Base-by-base conservation (phyloP, 2,329 filamentous ascomycete genomes). In the Fusarium succisae region DNA sequence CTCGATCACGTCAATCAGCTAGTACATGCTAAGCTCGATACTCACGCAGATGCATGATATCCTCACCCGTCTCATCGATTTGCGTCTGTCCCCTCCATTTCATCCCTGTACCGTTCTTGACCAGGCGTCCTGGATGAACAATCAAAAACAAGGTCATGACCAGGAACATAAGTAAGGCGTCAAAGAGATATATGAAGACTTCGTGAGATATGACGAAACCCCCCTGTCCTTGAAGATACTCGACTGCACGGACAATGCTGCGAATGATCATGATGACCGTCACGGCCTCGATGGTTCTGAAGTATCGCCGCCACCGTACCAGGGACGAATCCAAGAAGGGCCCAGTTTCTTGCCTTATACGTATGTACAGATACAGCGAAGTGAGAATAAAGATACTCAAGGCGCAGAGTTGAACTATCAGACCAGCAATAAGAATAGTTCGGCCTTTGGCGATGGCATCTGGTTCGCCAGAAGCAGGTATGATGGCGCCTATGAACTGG, bases 191-290 rank as follows among this genome's bases (percentile, higher is more conserved):
- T 1, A 86, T 75, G 41, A 81, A 84, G 2, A 77, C 72, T 70
- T 87, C 85, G 41, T 84, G 81, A 4, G 78, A 80, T 48, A 86
- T 80, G 0, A 86, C 71, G 14, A 82, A 84, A 0, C 85, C 85
- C 1, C 63, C 76, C 13, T 83, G 80, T 4, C 85, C 85, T 67
- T 85, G 80, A 1, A 82, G 66, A 65, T 88, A 88, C 74, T 88
- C 87, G 9, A 87, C 69, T 4, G 86, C 82, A 12, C 86, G 81
- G 58, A 87, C 86, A 26, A 86, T 70, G 55, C 83, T 85, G 47
- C 87, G 79, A 10, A 87, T 76, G 24, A 86, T 79, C 60, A 88
- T 87, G 12, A 87, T 73, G 0, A 70, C 53, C 47, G 82, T 83
- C 6, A 79, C 78, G 6, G 70, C 48, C 47, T 83, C 82, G 1